Conservation (phyloP, 768 basidiomycete species). For the Boletellus ananas region DNA sequence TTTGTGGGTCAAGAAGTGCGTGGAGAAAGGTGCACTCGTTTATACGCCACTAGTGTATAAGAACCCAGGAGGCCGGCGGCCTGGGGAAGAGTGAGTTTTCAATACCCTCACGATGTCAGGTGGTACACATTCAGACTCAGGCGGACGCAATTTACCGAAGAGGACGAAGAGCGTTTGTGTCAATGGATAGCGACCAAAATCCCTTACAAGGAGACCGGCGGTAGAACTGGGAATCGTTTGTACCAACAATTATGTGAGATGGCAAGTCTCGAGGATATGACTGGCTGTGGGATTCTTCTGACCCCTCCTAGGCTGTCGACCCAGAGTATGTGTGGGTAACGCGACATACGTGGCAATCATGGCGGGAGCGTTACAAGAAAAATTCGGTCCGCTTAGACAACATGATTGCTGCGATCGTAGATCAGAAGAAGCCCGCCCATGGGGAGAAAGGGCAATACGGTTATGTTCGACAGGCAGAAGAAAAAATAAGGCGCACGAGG, state of each 20-base stretch:
- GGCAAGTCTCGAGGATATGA: constrained; percentile 36
- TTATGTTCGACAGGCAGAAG: constrained; percentile 72
- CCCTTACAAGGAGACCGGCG: constrained; percentile 78
- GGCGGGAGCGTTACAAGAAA: constrained; percentile 88
- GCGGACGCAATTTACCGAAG: constrained; percentile 72
- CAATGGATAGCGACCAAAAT: constrained; percentile 81
- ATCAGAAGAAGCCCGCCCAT: constrained; percentile 59
- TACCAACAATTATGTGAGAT: constrained; percentile 79
- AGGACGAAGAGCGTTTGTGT: constrained; percentile 72
- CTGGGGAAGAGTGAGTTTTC: constrained; percentile 70
- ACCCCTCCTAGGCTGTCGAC: constrained; percentile 46
- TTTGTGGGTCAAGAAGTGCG: constrained; percentile 81
- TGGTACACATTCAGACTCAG: constrained; percentile 34
- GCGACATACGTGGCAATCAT: constrained; percentile 87
- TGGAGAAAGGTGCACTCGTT: constrained; percentile 59
- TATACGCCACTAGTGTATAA: constrained; percentile 80
- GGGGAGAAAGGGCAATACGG: constrained; percentile 83
- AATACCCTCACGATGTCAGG: neutral
- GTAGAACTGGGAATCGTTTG: constrained; percentile 75
- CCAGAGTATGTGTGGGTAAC: constrained; percentile 77
- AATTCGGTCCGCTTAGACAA: constrained; percentile 64
- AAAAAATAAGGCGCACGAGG: constrained; percentile 55
- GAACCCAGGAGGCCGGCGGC: constrained; percentile 76
- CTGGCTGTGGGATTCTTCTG: neutral
- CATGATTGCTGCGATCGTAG: constrained; percentile 62